Evolutionary conservation across 345 rosid species (phyloP).

Genomic region (Camelina hispida): DNA sequence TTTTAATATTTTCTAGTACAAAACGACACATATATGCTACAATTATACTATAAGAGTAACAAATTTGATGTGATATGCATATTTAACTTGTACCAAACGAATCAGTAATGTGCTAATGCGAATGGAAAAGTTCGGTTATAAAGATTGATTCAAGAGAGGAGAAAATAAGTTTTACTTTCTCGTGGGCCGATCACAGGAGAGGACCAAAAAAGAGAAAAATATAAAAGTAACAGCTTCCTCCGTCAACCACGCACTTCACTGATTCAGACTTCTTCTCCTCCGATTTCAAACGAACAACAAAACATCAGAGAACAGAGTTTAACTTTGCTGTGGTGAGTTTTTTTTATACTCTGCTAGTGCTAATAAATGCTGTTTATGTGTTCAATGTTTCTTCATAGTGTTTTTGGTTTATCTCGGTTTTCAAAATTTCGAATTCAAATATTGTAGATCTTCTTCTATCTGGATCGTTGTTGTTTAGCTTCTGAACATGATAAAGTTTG

Average conservation of each 20-base stretch:
- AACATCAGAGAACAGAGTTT: neutral
- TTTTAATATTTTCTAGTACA: too few species aligned
- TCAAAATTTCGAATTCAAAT: too few species aligned
- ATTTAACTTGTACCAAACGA: neutral
- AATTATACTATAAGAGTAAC: too few species aligned
- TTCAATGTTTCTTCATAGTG: neutral
- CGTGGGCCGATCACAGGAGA: constrained; percentile 40
- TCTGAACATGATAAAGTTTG: neutral
- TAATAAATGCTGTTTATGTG: neutral
- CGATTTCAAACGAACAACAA: constrained; percentile 21
- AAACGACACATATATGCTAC: too few species aligned
- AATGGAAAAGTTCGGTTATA: neutral
- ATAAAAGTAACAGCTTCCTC: constrained; percentile 38
- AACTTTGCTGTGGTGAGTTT: constrained; percentile 15
- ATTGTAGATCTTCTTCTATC: constrained; percentile 6
- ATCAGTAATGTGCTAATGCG: neutral
- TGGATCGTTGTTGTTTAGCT: constrained; percentile 1
- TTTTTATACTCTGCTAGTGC: neutral
- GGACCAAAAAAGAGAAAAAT: neutral
- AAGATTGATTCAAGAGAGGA: too few species aligned
- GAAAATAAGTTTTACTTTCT: constrained; percentile 22
- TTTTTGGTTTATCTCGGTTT: neutral
- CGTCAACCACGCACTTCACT: constrained; percentile 34
- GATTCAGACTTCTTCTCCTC: constrained; percentile 21
- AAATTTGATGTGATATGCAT: too few species aligned